These are phyloP conservation scores for Lecanicillium sp. DNA, from an alignment of 2,329 filamentous ascomycete genomes.

Conservation along the genomic window DNA sequence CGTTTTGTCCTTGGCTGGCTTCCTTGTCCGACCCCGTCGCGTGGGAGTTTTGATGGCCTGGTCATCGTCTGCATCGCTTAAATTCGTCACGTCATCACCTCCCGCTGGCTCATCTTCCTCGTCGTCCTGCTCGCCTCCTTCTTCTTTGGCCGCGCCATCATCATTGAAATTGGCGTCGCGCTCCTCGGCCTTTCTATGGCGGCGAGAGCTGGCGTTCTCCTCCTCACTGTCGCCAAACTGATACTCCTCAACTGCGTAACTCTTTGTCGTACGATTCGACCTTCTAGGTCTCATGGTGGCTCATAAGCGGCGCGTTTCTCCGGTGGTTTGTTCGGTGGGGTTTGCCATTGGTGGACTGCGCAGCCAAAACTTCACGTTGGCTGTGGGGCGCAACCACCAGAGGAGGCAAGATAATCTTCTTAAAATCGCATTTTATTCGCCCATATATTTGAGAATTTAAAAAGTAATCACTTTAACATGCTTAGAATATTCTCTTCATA, in stretches of 20 bases:
- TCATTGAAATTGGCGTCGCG: conserved; percentile 25
- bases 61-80: conserved; percentile 21
- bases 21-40: conserved; percentile 14
- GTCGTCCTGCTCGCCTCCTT: conserved; percentile 15
- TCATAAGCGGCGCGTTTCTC: neutral
- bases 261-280: conserved; percentile 31
- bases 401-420: no score
- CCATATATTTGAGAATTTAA: no score
- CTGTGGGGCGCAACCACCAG: neutral
- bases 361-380: no score
- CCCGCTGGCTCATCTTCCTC: conserved; percentile 25
- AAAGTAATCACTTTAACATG: no score
- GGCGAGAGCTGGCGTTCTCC: conserved; percentile 22
- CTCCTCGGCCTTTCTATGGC: conserved; percentile 21
- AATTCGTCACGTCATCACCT: conserved; percentile 26
- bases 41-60: conserved; percentile 12
- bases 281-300: conserved; percentile 30
- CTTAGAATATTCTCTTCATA: no score
- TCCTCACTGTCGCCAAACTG: conserved; percentile 30
- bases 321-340: neutral
- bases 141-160: conserved; percentile 22
- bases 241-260: conserved; percentile 29
- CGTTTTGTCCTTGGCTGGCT: no score
- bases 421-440: no score
- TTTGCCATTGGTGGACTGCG: no score